phyloP scores from a whole-genome alignment of 345 rosid genomes.

The Abelmoschus esculentus region DNA sequence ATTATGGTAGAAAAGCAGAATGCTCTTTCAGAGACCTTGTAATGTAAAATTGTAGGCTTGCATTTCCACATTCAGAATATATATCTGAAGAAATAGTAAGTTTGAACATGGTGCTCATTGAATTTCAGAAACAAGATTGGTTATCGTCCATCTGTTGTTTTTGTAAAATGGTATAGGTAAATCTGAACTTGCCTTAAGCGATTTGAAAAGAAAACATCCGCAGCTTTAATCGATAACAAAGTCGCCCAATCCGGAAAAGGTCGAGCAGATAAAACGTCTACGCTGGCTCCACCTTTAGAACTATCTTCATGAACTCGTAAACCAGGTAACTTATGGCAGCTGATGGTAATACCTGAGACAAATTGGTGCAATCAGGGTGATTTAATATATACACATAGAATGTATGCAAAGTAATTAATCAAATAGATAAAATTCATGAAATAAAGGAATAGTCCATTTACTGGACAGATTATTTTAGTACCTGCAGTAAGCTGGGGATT shows the following conservation, averaged over 20 bases:
- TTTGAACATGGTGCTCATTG: neutral
- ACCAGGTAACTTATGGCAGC: constrained; percentile 82
- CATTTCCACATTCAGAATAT: too few species aligned
- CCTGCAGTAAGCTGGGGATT: constrained; percentile 90
- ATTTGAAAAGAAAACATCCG: too few species aligned
- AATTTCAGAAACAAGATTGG: neutral
- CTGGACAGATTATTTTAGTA: constrained; percentile 14
- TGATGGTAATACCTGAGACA: constrained; percentile 73
- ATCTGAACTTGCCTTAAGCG: too few species aligned
- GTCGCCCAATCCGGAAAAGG: neutral
- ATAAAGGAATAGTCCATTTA: neutral
- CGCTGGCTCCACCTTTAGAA: constrained; percentile 62
- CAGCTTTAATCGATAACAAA: too few species aligned
- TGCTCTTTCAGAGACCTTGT: too few species aligned
- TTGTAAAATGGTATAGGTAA: too few species aligned
- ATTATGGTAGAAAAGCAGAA: too few species aligned
- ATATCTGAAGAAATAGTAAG: neutral
- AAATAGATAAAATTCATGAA: neutral
- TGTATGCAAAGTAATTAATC: neutral
- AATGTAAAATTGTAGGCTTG: too few species aligned
- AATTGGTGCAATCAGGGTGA: neutral
- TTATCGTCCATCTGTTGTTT: neutral
- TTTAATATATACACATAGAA: neutral
- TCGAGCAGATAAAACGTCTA: constrained; percentile 11
- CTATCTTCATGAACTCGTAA: constrained; percentile 83